phyloP scores from a whole-genome alignment of 495 filamentous ascomycete genomes.

The Thozetella sp. region DNA sequence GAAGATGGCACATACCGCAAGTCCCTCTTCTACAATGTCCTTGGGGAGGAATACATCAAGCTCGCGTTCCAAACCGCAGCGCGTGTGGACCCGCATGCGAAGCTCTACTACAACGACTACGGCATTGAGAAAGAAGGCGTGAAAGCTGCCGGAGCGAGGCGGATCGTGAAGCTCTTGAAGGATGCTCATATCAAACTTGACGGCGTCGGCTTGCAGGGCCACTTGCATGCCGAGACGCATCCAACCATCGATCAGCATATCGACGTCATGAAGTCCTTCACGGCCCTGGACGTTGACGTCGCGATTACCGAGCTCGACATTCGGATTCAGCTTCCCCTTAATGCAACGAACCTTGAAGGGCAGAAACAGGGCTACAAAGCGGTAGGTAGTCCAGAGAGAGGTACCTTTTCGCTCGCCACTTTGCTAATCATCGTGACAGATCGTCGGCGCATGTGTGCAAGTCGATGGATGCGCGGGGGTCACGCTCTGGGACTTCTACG shows the following conservation, averaged over 20 bases:
- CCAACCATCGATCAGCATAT: conserved; percentile 49
- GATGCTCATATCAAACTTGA: conserved; percentile 59
- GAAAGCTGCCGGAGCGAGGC: conserved; percentile 42
- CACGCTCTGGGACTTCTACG: conserved; percentile 65
- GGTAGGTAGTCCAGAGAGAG: background rate
- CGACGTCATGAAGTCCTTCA: conserved; percentile 47
- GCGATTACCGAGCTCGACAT: conserved; percentile 68
- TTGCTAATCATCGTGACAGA: conserved; percentile 4
- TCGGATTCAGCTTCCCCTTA: conserved; percentile 49
- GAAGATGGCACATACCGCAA: conserved; percentile 61
- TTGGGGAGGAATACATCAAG: conserved; percentile 56
- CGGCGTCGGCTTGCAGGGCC: conserved; percentile 65
- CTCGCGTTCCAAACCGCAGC: conserved; percentile 55
- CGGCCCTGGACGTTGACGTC: conserved; percentile 57
- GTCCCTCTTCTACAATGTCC: conserved; percentile 52
- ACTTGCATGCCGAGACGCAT: conserved; percentile 58
- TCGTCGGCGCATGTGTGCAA: conserved; percentile 59
- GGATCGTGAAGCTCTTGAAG: conserved; percentile 56
- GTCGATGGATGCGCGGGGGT: conserved; percentile 65
- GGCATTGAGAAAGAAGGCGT: conserved; percentile 51
- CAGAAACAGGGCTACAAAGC: conserved; percentile 59
- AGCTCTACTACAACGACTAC: conserved; percentile 72
- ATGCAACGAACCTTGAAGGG: conserved; percentile 45
- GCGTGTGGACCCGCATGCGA: conserved; percentile 53
- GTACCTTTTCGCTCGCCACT: background rate